Conservation (phyloP, 2,329 filamentous ascomycete species). For the Colletotrichum coccodes region DNA sequence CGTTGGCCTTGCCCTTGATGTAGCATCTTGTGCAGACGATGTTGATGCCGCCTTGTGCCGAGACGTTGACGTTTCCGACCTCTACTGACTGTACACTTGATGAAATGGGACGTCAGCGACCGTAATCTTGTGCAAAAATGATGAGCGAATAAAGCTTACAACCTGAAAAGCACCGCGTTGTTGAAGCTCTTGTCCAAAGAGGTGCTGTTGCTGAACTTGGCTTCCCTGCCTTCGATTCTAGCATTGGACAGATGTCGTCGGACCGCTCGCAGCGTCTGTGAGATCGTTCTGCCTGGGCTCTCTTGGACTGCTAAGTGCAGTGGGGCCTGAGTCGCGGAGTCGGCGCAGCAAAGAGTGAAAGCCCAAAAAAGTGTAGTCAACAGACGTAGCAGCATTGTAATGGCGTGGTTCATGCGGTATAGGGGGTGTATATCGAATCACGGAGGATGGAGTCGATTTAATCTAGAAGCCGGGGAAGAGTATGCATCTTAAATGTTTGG, state of each 20-base stretch:
- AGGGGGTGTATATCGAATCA: too few species aligned
- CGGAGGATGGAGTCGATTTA: background rate
- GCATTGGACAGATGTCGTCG: slow-evolving; percentile 14
- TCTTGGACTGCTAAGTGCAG: slow-evolving; percentile 13
- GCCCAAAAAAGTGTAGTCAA: background rate
- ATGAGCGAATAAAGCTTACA: slow-evolving; percentile 34
- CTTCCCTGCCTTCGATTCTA: background rate
- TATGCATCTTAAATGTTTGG: background rate
- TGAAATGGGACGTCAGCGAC: background rate
- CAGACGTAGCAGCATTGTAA: background rate
- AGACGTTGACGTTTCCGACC: slow-evolving; percentile 33
- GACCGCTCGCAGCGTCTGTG: slow-evolving; percentile 13
- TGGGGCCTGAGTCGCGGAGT: background rate
- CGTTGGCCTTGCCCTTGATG: slow-evolving; percentile 56
- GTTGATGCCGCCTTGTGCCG: slow-evolving; percentile 44
- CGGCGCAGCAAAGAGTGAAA: background rate
- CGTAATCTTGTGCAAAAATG: too few species aligned
- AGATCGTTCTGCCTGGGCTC: slow-evolving; percentile 3
- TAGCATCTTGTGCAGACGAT: slow-evolving; percentile 61
- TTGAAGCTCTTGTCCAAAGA: slow-evolving; percentile 52
- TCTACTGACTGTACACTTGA: slow-evolving; percentile 21
- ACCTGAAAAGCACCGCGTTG: slow-evolving; percentile 48
- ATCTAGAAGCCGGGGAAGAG: background rate
- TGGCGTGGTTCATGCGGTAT: too few species aligned
- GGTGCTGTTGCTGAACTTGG: slow-evolving; percentile 38